A percentile compares a stretch with the other conserved stretches of the same genome.
These are phyloP conservation scores for Cucurbita argyrosperma DNA, from an alignment of 306 rosid species.

Conservation along the genomic window DNA sequence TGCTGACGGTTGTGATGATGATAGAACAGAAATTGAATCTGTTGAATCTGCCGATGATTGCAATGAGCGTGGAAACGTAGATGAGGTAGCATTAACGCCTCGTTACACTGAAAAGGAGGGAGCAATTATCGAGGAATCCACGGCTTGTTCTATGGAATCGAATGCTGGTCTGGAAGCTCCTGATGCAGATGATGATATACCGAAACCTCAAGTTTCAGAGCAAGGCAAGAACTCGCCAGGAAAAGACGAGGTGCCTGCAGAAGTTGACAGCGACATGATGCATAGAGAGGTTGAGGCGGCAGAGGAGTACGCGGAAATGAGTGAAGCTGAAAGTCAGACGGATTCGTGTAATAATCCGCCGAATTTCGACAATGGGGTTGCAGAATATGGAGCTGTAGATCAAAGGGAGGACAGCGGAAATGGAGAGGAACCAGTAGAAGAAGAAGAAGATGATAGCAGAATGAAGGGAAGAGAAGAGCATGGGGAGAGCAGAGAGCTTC, in stretches of 20 bases:
- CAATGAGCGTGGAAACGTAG: background rate
- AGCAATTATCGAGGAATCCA: background rate
- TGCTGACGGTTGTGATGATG: background rate
- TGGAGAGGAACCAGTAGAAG: background rate
- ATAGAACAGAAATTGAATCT: background rate
- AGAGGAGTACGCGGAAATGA: constrained; percentile 15
- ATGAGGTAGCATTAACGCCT: background rate
- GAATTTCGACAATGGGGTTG: constrained; percentile 1
- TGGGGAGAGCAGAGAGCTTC: constrained; percentile 9
- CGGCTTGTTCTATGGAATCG: background rate
- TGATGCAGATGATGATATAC: no score
- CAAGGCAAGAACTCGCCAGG: background rate
- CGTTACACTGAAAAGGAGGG: background rate
- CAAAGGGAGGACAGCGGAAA: constrained; percentile 6
- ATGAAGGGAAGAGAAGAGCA: background rate
- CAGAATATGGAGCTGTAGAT: background rate
- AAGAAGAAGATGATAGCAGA: background rate
- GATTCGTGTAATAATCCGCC: background rate
- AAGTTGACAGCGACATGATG: background rate
- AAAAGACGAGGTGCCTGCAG: background rate
- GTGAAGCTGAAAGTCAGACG: constrained; percentile 2
- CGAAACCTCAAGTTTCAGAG: background rate
- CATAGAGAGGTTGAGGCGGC: background rate
- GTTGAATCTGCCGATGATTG: background rate
- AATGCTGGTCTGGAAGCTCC: background rate